phyloP scores from a whole-genome alignment of 495 filamentous ascomycete genomes.

The Talaromyces ruber region DNA sequence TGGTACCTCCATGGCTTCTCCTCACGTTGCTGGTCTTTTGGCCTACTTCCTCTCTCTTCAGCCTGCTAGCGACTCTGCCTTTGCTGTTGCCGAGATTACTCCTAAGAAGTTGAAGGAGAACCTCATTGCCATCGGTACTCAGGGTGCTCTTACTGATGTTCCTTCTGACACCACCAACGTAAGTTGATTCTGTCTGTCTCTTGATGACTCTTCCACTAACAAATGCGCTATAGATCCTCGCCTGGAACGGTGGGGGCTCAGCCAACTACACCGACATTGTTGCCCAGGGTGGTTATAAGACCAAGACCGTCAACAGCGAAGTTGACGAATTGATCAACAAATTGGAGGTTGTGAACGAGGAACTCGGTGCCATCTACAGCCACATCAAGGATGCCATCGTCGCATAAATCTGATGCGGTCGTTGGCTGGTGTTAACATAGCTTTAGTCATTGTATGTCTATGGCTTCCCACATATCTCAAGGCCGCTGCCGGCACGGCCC shows the following conservation, averaged over 20 bases:
- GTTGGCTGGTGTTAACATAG: not conserved
- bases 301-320: constrained; percentile 16
- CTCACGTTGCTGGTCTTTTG: constrained; percentile 90
- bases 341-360: constrained; percentile 27
- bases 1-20: constrained; percentile 98
- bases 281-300: constrained; percentile 38
- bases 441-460: not conserved
- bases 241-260: constrained; percentile 97
- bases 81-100: constrained; percentile 79
- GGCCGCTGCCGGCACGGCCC: not conserved
- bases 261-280: constrained; percentile 86
- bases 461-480: not conserved
- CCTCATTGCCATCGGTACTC: constrained; percentile 75
- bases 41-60: constrained; percentile 98
- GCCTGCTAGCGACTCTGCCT: constrained; percentile 79
- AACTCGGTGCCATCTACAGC: constrained; percentile 39
- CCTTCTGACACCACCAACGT: constrained; percentile 75
- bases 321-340: constrained; percentile 24
- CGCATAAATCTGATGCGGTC: constrained; percentile 18
- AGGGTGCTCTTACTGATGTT: constrained; percentile 72
- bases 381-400: constrained; percentile 35
- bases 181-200: constrained; percentile 20
- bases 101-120: constrained; percentile 90
- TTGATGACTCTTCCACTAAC: constrained; percentile 28
- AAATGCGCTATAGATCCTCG: constrained; percentile 55